Evolutionary conservation across 371 early-diverging fungal genomes (phyloP).

Genomic region (Mucor piriformis): DNA sequence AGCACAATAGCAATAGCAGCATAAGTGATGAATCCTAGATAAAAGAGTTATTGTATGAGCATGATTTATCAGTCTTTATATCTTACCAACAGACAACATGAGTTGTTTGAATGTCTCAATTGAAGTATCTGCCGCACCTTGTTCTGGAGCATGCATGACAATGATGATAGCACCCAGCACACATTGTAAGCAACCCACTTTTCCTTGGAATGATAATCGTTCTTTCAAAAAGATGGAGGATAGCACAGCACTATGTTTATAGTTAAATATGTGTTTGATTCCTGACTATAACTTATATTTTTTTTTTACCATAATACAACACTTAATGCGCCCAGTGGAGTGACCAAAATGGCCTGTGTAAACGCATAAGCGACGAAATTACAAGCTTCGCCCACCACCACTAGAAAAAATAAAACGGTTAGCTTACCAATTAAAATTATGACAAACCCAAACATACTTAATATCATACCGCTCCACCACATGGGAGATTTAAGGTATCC

Average conservation of each 20-base stretch:
- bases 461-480: constrained; percentile 95
- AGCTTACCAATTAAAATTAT: no score
- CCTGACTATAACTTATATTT: background rate
- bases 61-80: background rate
- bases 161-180: constrained; percentile 89
- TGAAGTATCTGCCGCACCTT: constrained; percentile 72
- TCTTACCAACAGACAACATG: constrained; percentile 72
- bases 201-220: constrained; percentile 78
- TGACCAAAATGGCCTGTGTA: constrained; percentile 93
- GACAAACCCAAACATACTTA: constrained; percentile 48
- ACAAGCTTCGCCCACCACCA: constrained; percentile 84
- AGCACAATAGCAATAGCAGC: constrained; percentile 60
- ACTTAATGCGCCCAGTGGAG: constrained; percentile 91
- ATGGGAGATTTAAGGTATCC: constrained; percentile 82
- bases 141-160: constrained; percentile 90
- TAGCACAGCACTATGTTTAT: constrained; percentile 72
- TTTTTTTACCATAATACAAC: constrained; percentile 52
- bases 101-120: constrained; percentile 80
- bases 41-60: background rate
- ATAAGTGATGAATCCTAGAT: constrained; percentile 80
- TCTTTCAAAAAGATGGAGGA: constrained; percentile 91
- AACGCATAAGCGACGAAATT: constrained; percentile 97
- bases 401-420: constrained; percentile 27
- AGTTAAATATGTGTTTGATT: background rate
- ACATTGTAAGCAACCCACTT: constrained; percentile 90